Conservation (phyloP, 2,329 filamentous ascomycete species). For the Penicillium rolfsii region DNA sequence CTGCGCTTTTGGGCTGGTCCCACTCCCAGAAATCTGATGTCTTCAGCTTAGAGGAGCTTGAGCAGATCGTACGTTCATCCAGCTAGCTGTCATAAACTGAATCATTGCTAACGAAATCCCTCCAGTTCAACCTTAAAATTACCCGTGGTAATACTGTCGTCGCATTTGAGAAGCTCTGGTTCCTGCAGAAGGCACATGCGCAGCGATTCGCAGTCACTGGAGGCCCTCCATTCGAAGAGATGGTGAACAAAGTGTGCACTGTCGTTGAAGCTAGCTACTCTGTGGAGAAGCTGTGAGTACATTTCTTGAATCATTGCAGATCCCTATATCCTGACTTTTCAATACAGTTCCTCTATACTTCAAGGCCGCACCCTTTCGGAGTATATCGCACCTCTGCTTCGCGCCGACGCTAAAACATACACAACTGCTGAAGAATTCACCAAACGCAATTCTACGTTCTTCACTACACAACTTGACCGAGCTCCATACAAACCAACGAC, state of each 20-base stretch:
- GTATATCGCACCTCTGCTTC: constrained; percentile 57
- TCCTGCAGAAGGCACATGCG: constrained; percentile 75
- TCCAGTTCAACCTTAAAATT: constrained; percentile 79
- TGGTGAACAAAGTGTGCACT: constrained; percentile 43
- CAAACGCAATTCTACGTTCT: constrained; percentile 61
- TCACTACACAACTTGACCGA: constrained; percentile 45
- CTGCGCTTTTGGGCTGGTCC: constrained; percentile 82
- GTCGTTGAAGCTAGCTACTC: constrained; percentile 31
- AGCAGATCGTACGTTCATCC: constrained; percentile 61
- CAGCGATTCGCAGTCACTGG: constrained; percentile 51
- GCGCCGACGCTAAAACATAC: constrained; percentile 61
- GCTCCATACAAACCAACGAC: constrained; percentile 29
- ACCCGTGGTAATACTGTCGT: constrained; percentile 89
- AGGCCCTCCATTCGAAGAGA: constrained; percentile 47
- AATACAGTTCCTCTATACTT: constrained; percentile 33
- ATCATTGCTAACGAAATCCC: constrained; percentile 28
- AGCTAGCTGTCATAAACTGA: not conserved
- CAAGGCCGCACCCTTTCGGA: constrained; percentile 44
- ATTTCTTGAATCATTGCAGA: not conserved
- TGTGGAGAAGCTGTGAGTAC: constrained; percentile 36
- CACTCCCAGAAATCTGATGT: constrained; percentile 69
- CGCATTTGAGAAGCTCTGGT: constrained; percentile 75
- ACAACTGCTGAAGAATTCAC: constrained; percentile 60
- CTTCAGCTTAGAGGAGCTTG: constrained; percentile 70
- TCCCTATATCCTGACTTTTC: constrained; percentile 3